Evolutionary conservation across 169 alveolate genomes (phyloP), one percentile per base, ranked within the genome.

Genomic region (Plasmodium blacklocki): DNA sequence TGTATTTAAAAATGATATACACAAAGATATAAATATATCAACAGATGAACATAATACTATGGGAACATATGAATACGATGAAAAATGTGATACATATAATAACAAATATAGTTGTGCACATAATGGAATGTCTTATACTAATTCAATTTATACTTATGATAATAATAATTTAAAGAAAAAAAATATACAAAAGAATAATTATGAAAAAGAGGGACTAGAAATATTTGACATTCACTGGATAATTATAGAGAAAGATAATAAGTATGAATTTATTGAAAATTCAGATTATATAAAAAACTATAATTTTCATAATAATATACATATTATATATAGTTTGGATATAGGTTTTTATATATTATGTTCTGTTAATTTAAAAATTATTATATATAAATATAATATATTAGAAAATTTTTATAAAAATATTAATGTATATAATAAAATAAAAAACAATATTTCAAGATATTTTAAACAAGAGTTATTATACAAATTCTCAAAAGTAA

Each of bases 141-240:
- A 26, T 1, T 26, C 3, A 1, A 26, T 26, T 26, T 2, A 26
- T 26, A 1, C 29, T 26, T 26, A 2, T 26, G 29, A 26, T 26
- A 32, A 32, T 32, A 32, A 32, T 32, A 32, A 32, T 32, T 4
- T 32, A 32, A 32, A n/a, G 4, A 12, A 18, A 74, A 52, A 19
- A 29, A 21, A 74, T 43, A 43, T 21, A 74, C 50, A 45, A 68
- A 2, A n/a, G n/a, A 19, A 32, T 3, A 43, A 58, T 14, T 80
- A 80, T 23, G 73, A 80, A 68, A 67, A 70, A 26, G 19, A 32
- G 1, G 47, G 74, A 4, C 60, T 80, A 14, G 83, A 80, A 68
- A 49, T 80, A 29, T 78, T 80, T 5, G 90, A 80, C 45, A 80
- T 80, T 39, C 58, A 67, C 29, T 80, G 90, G 90, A 56, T 80